phyloP scores from a whole-genome alignment of 2,329 filamentous ascomycete species.

The Calonectria ilicicola region DNA sequence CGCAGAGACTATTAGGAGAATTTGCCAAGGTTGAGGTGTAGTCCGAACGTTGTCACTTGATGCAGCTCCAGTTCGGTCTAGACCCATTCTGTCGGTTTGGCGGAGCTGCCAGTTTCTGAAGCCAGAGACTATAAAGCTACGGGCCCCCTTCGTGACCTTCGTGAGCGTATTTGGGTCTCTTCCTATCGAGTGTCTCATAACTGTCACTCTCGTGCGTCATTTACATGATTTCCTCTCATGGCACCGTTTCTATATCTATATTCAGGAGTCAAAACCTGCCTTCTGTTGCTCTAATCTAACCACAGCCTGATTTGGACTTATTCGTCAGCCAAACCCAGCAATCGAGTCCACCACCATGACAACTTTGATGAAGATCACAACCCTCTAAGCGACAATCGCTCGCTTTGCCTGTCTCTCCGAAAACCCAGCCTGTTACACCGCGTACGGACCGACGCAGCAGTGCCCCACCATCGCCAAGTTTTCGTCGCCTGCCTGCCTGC shows the following conservation, averaged over 20 bases:
- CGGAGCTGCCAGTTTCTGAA: conserved; percentile 25
- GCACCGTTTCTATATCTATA: no score
- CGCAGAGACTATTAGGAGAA: background rate
- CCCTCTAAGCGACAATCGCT: background rate
- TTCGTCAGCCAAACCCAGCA: background rate
- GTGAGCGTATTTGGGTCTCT: background rate
- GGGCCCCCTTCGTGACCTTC: conserved; percentile 16
- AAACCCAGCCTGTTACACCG: background rate
- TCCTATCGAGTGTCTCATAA: background rate
- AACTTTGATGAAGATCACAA: background rate
- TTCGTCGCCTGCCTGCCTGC: background rate
- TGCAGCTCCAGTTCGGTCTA: conserved; percentile 15
- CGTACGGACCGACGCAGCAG: background rate
- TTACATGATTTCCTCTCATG: background rate
- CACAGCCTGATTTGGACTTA: no score
- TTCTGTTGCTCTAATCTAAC: no score
- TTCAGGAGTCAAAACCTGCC: no score
- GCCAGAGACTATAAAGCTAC: conserved; percentile 32
- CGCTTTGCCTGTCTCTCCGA: background rate
- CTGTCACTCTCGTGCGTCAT: background rate
- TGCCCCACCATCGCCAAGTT: background rate
- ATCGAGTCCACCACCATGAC: background rate
- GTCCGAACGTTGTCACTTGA: background rate
- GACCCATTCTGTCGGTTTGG: conserved; percentile 20
- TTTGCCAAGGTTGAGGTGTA: background rate